A percentile compares a stretch with the other conserved stretches of the same genome.
Conservation (phyloP, 805 yeast genomes). For the Lachancea waltii region DNA sequence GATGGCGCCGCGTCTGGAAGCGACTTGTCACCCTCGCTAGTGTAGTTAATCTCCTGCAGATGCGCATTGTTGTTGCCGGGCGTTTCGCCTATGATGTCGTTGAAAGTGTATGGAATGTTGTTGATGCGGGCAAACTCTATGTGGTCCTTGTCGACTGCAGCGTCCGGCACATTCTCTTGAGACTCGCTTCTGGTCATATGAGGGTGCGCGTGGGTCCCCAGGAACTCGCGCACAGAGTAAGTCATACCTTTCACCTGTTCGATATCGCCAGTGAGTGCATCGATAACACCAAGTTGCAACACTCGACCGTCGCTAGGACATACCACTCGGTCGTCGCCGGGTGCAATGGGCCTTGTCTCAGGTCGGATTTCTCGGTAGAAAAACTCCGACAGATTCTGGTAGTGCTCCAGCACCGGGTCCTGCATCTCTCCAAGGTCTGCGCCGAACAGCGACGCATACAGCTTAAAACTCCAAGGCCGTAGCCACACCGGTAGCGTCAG, state of each 20-base stretch:
- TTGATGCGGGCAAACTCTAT: conserved; percentile 71
- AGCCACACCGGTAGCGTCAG: conserved; percentile 82
- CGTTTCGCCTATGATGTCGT: conserved; percentile 55
- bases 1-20: conserved; percentile 30
- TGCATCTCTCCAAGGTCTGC: conserved; percentile 85
- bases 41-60: conserved; percentile 43
- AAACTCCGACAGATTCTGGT: conserved; percentile 79
- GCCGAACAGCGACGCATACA: conserved; percentile 77
- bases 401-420: conserved; percentile 69
- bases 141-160: conserved; percentile 25
- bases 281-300: conserved; percentile 71
- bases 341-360: conserved; percentile 69
- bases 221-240: conserved; percentile 78
- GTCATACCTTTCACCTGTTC: conserved; percentile 98
- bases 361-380: conserved; percentile 78
- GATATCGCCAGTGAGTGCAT: conserved; percentile 66
- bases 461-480: conserved; percentile 70
- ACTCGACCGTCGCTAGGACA: conserved; percentile 94
- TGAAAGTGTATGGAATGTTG: conserved; percentile 65
- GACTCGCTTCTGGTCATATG: conserved; percentile 27
- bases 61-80: conserved; percentile 35
- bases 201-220: conserved; percentile 51
- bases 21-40: conserved; percentile 66
- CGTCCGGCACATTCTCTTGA: conserved; percentile 7
- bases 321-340: conserved; percentile 52